Evolutionary conservation across 1,284 basidiomycete species (phyloP), one percentile per base, ranked within the genome.

Genomic region (Ustanciosporium gigantosporum): DNA sequence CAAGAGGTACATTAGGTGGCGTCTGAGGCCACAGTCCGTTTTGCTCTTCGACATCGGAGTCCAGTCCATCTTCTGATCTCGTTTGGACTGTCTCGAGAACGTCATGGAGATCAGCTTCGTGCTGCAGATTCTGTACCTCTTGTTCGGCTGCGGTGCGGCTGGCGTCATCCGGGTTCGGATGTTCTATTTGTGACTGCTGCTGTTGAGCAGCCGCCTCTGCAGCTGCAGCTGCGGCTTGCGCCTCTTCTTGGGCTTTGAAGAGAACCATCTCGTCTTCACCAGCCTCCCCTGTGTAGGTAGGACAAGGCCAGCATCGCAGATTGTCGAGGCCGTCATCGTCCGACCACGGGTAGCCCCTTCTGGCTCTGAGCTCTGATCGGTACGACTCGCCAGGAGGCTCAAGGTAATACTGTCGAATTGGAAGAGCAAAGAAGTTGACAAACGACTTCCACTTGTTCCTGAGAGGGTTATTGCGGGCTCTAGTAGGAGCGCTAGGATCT

Each of bases 261-360:
- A 66, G 45, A 36, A 66, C 44, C 61, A 66, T 66, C 29, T 66
- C 61, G 31, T 66, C 61, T 19, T 66, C 61, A 0, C 61, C 51
- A 0, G 60, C 56, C 23, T 60, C 36, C 27, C 46, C 46, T 2
- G 57, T 60, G 23, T 66, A 66, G 1, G 57, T 46, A 14, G 61
- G 61, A 13, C 41, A 43, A 14, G 61, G 46, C 50, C 46, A 48
- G 22, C 9, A 25, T 32, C 25, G 38, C 5, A 49, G 41, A 14
- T 42, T 27, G 25, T 31, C 11, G 1, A 24, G 46, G 1, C 41
- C 34, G 14, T 47, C 53, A 13, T 25, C 29, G 14, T 49, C 43
- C n/a, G 41, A 43, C 51, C 51, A 50, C 5, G 13, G 19, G 9
- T 46, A 27, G 2, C 13, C 38, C 21, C 37, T 34, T 16, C 44